Base-by-base conservation (phyloP, 2,329 filamentous ascomycete species). In the Bipolaris oryzae region DNA sequence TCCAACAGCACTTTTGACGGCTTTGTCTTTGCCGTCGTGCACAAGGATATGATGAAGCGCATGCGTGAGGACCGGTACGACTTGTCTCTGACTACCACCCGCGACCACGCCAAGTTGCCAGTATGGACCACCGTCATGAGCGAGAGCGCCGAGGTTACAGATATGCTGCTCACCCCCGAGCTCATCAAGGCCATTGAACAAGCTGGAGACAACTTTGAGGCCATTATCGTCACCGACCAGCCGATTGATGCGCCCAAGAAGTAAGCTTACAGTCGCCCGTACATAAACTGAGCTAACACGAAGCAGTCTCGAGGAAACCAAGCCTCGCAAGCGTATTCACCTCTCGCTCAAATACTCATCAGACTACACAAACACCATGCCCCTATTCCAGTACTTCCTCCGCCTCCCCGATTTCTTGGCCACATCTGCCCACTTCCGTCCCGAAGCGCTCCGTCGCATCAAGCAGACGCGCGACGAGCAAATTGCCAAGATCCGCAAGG, bases 51-150 rank as follows among this genome's bases (percentile, higher is more conserved):
- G 75, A 98, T 99, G 94, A 91, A 91, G 81, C 82, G 86, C 70
- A 85, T 96, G 68, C 89, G 95, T 60, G 90, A 96, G 45, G 92
- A 96, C 62, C 90, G 95, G 68, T 99, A 97, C 79, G 95, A 99
- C 75, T 82, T 97, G 52, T 96, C 91, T 50, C 85, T 99, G 66
- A 97, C 95, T 39, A 87, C 88, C 63, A 97, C 94, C 74, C 96
- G 96, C 84, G 95, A 99, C 72, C 87, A 93, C 78, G 75, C 89
- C 53, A 97, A 96, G 82, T 86, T 99, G 33, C 94, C 95, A 33
- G 79, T 84, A 62, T 99, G 93, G 93, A 83, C 89, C 53, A 96
- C 92, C 11, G 87, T 97, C 72, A 98, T 99, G 95, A 96, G 88
- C 73, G 95, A 99, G 83, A 96, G 89, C 78, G 92, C 93, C 56